Base-by-base conservation (phyloP, 805 yeast species). In the Yamadazyma olivae region DNA sequence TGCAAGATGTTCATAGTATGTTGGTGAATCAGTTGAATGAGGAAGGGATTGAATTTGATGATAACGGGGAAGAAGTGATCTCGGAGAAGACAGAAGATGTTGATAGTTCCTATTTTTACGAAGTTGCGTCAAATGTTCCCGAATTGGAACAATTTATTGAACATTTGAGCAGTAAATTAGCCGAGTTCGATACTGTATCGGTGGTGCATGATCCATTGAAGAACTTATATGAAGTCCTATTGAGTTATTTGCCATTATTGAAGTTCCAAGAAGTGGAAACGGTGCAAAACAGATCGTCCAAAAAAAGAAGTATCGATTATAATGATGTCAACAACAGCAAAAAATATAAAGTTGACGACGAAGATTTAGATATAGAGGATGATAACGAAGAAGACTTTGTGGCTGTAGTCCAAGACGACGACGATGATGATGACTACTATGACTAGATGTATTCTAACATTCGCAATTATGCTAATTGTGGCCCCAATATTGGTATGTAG, bases 1-100 rank as follows among this genome's bases (percentile, higher is more conserved):
- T 68, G 12, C 66, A 67, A 35, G 72, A 68, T 43, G 63, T 61
- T 1, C 60, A 64, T 38, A 38, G 48, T 17, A 49, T 62, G 54
- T 48, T 68, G 30, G 39, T 41, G 6, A 55, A 54, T 3, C 43
- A 59, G 1, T 51, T 67, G 9, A 39, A 41, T 2, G 41, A 29
- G 4, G 57, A 55, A 24, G 71, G 70, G 0, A 43, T 61, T 5
- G 70, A 67, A 28, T 64, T 65, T 33, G 60, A 58, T 41, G 48
- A 39, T 3, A 39, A 47, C 3, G 69, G 67, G 1, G 45, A 57
- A 1, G 68, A 62, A 38, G 46, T 60, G 1, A 14, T 28, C 4
- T n/a, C 8, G 6, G 9, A 25, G 8, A 7, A 16, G 3, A 16
- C 31, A 3, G 17, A 6, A 17, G 27, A 28, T 10, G 22, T 23